phyloP scores from a whole-genome alignment of 345 rosid species.

The Alliaria petiolata region DNA sequence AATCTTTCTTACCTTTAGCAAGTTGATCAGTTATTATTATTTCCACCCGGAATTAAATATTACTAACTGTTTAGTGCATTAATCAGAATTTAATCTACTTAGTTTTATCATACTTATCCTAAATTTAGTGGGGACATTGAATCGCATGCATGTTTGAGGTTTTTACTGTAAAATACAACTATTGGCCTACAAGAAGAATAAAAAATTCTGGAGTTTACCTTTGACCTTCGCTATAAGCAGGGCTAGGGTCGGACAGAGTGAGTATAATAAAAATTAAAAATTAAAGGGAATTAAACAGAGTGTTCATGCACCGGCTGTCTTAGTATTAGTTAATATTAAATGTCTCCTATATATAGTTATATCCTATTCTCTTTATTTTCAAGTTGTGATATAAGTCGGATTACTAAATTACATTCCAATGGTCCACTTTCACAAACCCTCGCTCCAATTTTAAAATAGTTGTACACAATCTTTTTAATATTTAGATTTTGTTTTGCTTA shows the following conservation, averaged over 20 bases:
- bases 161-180: not conserved
- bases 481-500: not conserved
- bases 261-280: not conserved
- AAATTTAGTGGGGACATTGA: constrained; percentile 16
- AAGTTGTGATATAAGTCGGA: constrained; percentile 5
- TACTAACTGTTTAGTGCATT: constrained; percentile 5
- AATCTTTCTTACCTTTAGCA: constrained; percentile 7
- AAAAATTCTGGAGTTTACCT: not conserved
- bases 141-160: constrained; percentile 14
- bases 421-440: not conserved
- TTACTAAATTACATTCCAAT: constrained; percentile 6
- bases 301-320: constrained; percentile 10
- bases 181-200: not conserved
- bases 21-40: constrained; percentile 24
- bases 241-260: constrained; percentile 3
- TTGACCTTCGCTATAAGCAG: not conserved
- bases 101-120: constrained; percentile 13
- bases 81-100: constrained; percentile 7
- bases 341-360: too few relatives aligned
- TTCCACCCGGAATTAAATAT: constrained; percentile 11
- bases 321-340: not conserved
- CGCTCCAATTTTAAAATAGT: not conserved
- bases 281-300: not conserved
- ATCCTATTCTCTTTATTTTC: not conserved
- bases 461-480: not conserved